These are phyloP conservation scores for Cornus kousa DNA, from an alignment of 148 eudicot species.

Conservation along the genomic window DNA sequence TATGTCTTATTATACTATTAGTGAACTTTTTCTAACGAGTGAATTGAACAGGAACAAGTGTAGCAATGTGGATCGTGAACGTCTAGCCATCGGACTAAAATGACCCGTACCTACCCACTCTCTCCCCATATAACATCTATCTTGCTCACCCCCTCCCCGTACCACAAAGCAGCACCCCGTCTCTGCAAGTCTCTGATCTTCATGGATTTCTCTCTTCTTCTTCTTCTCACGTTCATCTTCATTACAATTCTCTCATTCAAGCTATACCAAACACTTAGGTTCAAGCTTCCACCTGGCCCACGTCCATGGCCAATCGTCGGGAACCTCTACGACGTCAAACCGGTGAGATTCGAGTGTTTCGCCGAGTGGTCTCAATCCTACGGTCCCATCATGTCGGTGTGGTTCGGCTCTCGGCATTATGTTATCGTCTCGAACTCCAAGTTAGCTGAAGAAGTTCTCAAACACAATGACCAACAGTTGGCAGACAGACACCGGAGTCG, in stretches of 20 bases:
- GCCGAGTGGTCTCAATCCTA: constrained; percentile 19
- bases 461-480: constrained; percentile 36
- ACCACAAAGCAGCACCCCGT: too few relatives aligned
- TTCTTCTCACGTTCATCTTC: constrained; percentile 2
- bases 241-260: background rate
- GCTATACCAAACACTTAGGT: constrained; percentile 26
- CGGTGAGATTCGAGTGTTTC: constrained; percentile 21
- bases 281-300: constrained; percentile 38
- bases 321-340: constrained; percentile 16
- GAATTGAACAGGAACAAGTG: too few relatives aligned
- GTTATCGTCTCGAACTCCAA: constrained; percentile 34
- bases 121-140: background rate
- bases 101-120: background rate
- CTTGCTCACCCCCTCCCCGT: background rate
- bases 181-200: background rate
- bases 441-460: constrained; percentile 38
- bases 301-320: constrained; percentile 22
- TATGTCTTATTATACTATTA: too few relatives aligned
- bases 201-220: background rate
- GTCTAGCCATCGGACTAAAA: background rate
- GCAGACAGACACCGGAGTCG: constrained; percentile 28
- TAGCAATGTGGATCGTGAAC: background rate
- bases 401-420: constrained; percentile 35
- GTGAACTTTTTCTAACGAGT: too few relatives aligned
- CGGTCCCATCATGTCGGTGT: constrained; percentile 34